A percentile compares a stretch with the other conserved stretches of the same genome.
These are phyloP conservation scores for Cercophora scortea DNA, from an alignment of 495 filamentous ascomycete genomes.

Conservation along the genomic window DNA sequence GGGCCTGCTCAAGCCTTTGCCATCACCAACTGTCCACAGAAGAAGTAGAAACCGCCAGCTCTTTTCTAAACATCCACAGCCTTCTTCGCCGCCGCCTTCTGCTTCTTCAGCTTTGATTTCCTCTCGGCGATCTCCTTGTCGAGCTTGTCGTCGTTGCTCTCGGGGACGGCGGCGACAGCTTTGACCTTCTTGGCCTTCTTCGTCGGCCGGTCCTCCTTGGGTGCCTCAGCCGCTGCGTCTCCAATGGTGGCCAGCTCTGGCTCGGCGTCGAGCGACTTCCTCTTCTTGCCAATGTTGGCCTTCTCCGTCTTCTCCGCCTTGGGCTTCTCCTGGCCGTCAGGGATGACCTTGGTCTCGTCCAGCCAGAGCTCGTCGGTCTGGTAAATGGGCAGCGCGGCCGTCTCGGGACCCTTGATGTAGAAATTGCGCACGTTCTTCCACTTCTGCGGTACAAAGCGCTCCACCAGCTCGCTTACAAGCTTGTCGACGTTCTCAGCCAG, in stretches of 20 bases:
- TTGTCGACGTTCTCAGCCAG: slow-evolving; percentile 71
- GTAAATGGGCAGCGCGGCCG: slow-evolving; percentile 84
- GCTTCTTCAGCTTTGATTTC: slow-evolving; percentile 53
- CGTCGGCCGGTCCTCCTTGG: slow-evolving; percentile 36
- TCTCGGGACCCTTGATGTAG: slow-evolving; percentile 83
- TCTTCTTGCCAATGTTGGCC: slow-evolving; percentile 60
- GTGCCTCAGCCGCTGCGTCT: slow-evolving; percentile 12
- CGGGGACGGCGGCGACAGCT: slow-evolving; percentile 13
- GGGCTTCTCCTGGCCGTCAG: slow-evolving; percentile 42
- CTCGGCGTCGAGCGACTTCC: slow-evolving; percentile 40
- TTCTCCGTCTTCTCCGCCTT: slow-evolving; percentile 38
- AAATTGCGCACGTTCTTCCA: slow-evolving; percentile 78
- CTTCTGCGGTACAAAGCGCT: slow-evolving; percentile 70
- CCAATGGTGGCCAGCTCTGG: slow-evolving; percentile 39
- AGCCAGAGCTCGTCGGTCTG: slow-evolving; percentile 85
- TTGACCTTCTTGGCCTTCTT: slow-evolving; percentile 46
- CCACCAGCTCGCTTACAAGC: slow-evolving; percentile 58
- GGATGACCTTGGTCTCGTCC: slow-evolving; percentile 69
- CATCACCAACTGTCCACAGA: neutral
- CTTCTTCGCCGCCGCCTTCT: slow-evolving; percentile 51
- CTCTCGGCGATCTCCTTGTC: slow-evolving; percentile 50
- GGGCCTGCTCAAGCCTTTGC: too few relatives aligned
- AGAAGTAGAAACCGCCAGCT: neutral
- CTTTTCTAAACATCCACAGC: slow-evolving; percentile 15
- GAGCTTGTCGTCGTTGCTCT: slow-evolving; percentile 47